Percentiles rank a stretch among this genome's conserved stretches.
Conservation (phyloP, 225 moss, liverwort and hornwort species). For the Physcomitrium patens region DNA sequence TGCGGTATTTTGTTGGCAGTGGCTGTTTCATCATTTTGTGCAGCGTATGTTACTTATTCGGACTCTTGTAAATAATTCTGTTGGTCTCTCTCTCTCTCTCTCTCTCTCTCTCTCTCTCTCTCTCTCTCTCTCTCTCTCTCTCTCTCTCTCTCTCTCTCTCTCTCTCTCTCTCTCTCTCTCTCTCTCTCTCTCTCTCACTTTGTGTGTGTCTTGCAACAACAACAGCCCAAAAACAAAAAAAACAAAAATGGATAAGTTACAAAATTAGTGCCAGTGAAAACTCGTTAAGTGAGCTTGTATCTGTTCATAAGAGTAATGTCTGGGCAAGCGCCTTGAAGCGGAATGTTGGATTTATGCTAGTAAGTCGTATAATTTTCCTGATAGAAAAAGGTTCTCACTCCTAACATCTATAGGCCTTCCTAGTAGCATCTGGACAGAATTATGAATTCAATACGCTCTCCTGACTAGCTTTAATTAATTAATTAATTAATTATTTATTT, state of each 20-base stretch:
- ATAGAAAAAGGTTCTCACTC: neutral
- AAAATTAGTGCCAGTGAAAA: neutral
- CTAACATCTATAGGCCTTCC: neutral
- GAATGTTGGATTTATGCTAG: neutral
- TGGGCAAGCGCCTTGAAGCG: too few relatives aligned
- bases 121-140: too few relatives aligned
- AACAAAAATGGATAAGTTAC: neutral
- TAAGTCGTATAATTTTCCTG: neutral
- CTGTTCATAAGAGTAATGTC: neutral
- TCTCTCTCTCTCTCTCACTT: too few relatives aligned
- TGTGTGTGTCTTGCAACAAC: too few relatives aligned
- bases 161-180: too few relatives aligned
- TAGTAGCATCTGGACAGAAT: slow-evolving; percentile 1
- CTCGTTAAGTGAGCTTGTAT: neutral
- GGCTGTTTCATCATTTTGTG: slow-evolving; percentile 73
- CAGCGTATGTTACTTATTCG: slow-evolving; percentile 47
- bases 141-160: too few relatives aligned
- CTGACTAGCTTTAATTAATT: neutral
- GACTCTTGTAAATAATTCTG: neutral
- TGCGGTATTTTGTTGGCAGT: slow-evolving; percentile 70
- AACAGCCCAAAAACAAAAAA: too few relatives aligned
- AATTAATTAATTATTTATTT: too few relatives aligned
- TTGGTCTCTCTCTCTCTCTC: too few relatives aligned
- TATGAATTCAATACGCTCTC: neutral
- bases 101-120: too few relatives aligned